Evolutionary conservation across 345 rosid genomes (phyloP).

Genomic region (Noccaea bulbosa): DNA sequence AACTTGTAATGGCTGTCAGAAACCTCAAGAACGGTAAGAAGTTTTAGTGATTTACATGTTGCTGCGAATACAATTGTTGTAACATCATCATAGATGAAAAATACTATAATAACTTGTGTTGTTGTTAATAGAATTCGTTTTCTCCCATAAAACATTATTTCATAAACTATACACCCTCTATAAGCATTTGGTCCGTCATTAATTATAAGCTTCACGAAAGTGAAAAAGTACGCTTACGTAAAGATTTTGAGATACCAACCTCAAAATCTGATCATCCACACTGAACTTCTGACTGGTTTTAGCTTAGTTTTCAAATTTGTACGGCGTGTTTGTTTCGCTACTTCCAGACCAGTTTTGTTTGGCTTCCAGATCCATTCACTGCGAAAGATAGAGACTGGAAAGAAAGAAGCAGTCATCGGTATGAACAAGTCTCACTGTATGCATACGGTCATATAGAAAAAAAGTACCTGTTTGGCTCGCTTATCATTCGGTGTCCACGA

Average conservation of each 20-base stretch:
- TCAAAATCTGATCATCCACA: constrained; percentile 17
- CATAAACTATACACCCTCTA: background rate
- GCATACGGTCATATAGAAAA: background rate
- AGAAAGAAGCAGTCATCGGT: constrained; percentile 2
- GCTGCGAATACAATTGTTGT: constrained; percentile 37
- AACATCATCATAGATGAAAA: constrained; percentile 21
- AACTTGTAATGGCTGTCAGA: constrained; percentile 81
- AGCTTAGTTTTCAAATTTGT: constrained; percentile 32
- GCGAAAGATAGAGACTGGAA: constrained; percentile 70
- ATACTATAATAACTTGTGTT: constrained; percentile 13
- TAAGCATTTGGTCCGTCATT: background rate
- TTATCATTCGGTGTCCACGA: constrained; percentile 74
- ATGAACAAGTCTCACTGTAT: constrained; percentile 5
- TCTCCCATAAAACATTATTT: constrained; percentile 34
- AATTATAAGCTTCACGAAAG: constrained; percentile 7
- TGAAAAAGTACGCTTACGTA: constrained; percentile 14
- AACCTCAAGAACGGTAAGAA: constrained; percentile 79
- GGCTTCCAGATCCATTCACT: constrained; percentile 58
- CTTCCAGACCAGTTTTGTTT: constrained; percentile 83
- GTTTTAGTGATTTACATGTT: constrained; percentile 44
- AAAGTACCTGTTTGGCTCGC: constrained; percentile 65
- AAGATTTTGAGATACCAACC: constrained; percentile 20
- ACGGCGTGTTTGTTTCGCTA: constrained; percentile 44
- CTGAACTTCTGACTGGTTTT: background rate
- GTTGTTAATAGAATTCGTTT: constrained; percentile 32